Conservation (phyloP, 1,284 basidiomycete species). For the Apiotrichum veenhuisii region DNA sequence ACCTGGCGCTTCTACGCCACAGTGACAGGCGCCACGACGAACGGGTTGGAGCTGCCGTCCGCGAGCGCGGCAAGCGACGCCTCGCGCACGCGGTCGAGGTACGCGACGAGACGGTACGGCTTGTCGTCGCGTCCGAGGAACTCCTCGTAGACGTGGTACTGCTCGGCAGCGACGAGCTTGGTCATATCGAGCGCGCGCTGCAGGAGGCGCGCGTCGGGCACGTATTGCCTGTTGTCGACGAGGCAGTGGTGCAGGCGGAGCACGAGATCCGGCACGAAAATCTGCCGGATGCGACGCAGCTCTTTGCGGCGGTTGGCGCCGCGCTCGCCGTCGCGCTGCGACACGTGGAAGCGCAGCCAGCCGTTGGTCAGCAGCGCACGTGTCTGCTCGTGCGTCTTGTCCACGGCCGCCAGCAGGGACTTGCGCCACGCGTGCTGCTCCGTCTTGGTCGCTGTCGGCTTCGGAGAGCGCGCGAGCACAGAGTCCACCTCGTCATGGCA, state of each 20-base stretch:
- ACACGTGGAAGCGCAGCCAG: slow-evolving; percentile 52
- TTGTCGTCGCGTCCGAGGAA: slow-evolving; percentile 61
- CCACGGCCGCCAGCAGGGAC: slow-evolving; percentile 27
- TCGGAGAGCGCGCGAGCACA: slow-evolving; percentile 26
- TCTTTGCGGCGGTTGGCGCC: slow-evolving; percentile 64
- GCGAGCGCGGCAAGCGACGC: slow-evolving; percentile 68
- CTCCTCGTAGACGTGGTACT: slow-evolving; percentile 81
- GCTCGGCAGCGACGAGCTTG: slow-evolving; percentile 82
- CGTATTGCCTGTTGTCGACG: slow-evolving; percentile 60
- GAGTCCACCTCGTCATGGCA: slow-evolving; percentile 38
- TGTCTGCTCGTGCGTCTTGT: slow-evolving; percentile 46
- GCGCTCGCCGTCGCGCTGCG: slow-evolving; percentile 12
- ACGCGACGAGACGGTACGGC: slow-evolving; percentile 59
- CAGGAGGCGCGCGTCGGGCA: slow-evolving; percentile 67
- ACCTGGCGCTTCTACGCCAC: neutral
- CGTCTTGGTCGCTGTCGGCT: slow-evolving; percentile 33
- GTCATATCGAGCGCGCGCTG: slow-evolving; percentile 70
- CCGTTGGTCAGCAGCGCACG: slow-evolving; percentile 51
- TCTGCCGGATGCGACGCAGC: slow-evolving; percentile 73
- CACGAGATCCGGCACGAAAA: slow-evolving; percentile 87
- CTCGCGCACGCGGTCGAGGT: slow-evolving; percentile 65
- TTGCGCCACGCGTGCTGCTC: slow-evolving; percentile 36
- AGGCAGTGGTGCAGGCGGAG: slow-evolving; percentile 76
- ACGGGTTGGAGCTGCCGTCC: slow-evolving; percentile 67
- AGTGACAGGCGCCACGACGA: slow-evolving; percentile 49